These are phyloP conservation scores for Orbilia blumenaviensis DNA, from an alignment of 2,329 filamentous ascomycete species.

Conservation along the genomic window DNA sequence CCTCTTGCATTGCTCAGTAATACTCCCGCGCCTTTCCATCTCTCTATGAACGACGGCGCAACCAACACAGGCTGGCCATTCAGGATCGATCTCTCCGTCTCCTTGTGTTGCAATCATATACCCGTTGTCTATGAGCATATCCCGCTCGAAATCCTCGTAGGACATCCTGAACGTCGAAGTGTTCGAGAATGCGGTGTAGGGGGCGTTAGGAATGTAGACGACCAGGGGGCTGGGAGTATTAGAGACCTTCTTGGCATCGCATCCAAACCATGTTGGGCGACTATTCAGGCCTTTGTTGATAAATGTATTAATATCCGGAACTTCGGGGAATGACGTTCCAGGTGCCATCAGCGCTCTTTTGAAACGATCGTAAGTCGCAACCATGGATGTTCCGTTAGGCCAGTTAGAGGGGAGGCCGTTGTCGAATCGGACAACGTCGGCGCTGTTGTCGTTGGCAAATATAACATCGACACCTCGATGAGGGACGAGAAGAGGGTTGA, in stretches of 20 bases:
- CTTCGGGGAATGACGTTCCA: constrained; percentile 74
- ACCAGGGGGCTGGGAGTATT: constrained; percentile 69
- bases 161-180: constrained; percentile 76
- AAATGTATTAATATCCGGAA: constrained; percentile 80
- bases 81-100: constrained; percentile 76
- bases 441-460: constrained; percentile 80
- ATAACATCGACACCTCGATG: constrained; percentile 78
- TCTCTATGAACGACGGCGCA: constrained; percentile 85
- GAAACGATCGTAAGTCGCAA: constrained; percentile 77
- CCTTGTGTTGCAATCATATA: constrained; percentile 83
- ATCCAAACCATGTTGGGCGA: constrained; percentile 82
- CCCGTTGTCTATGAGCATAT: constrained; percentile 85
- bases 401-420: constrained; percentile 65
- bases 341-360: constrained; percentile 65
- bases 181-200: constrained; percentile 80
- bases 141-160: constrained; percentile 73
- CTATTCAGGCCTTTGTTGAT: constrained; percentile 79
- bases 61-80: constrained; percentile 85
- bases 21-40: constrained; percentile 73
- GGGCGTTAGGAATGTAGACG: constrained; percentile 87
- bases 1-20: constrained; percentile 73
- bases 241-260: constrained; percentile 72
- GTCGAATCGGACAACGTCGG: constrained; percentile 68
- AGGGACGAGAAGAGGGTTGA: constrained; percentile 79
- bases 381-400: constrained; percentile 79